Evolutionary conservation across 192 early-diverging fungal species (phyloP).

Genomic region (Backusella tarrabulga): DNA sequence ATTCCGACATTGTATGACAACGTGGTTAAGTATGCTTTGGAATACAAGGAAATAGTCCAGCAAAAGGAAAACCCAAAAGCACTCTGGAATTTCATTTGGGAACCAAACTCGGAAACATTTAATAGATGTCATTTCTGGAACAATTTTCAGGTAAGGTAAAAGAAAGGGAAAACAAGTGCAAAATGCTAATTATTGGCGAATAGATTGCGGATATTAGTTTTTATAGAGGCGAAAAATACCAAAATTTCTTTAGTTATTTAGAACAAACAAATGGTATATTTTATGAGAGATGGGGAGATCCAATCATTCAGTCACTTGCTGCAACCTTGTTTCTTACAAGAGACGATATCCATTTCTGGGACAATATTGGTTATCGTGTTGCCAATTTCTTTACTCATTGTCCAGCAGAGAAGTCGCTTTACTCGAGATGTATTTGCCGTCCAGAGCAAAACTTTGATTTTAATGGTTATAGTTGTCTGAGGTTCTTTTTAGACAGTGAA

Average conservation of each 20-base stretch:
- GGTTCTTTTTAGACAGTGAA: background rate
- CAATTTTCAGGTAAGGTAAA: slow-evolving; percentile 54
- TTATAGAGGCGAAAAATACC: slow-evolving; percentile 56
- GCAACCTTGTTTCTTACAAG: slow-evolving; percentile 58
- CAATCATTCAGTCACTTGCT: slow-evolving; percentile 68
- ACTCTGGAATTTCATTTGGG: slow-evolving; percentile 27
- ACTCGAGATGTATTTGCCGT: slow-evolving; percentile 46
- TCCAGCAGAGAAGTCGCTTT: slow-evolving; percentile 50
- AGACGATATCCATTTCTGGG: slow-evolving; percentile 68
- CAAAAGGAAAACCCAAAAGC: background rate
- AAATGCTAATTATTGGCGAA: background rate
- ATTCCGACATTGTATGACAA: slow-evolving; percentile 51
- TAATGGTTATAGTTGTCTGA: slow-evolving; percentile 31
- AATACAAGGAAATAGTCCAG: slow-evolving; percentile 19
- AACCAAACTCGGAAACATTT: slow-evolving; percentile 1
- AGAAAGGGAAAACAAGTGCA: background rate
- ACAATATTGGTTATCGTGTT: slow-evolving; percentile 71
- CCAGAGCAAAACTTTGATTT: slow-evolving; percentile 50
- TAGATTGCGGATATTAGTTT: slow-evolving; percentile 52
- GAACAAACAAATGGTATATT: slow-evolving; percentile 70
- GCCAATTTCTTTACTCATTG: slow-evolving; percentile 63
- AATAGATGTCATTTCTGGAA: slow-evolving; percentile 77
- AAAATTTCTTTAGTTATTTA: slow-evolving; percentile 59
- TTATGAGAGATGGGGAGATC: slow-evolving; percentile 76
- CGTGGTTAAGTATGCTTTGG: slow-evolving; percentile 31